Evolutionary conservation across 805 yeast genomes (phyloP), one percentile per base, ranked within the genome.

Genomic region (Starmerella scarabaei): DNA sequence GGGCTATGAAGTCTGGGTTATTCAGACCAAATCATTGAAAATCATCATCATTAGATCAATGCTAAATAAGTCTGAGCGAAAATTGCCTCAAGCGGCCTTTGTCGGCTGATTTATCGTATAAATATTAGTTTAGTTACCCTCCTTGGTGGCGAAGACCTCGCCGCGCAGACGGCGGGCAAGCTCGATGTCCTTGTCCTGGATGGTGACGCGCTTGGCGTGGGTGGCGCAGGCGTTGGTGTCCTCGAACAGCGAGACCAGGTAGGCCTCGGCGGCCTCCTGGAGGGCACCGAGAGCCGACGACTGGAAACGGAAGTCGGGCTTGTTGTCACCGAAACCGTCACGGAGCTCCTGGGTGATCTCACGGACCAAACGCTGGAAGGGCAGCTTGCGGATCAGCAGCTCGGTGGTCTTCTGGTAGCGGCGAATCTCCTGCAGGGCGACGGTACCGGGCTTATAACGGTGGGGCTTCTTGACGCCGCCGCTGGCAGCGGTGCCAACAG

Each of bases 391-490:
- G 67, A 80, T 79, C 63, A 80, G 71, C 39, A 81, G 71, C 66
- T 81, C 91, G 55, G 91, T 80, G 40, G 86, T 76, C 69, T 81
- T 81, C 70, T 80, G 93, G 75, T 80, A 80, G 69, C 86, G 77
- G 73, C 91, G 78, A 62, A 80, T 80, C 69, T 80, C 91, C 74
- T 88, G 78, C 63, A 80, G 78, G 58, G 93, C 93, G 61, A 80
- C 88, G 60, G 88, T 80, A 77, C 93, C 93, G 62, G 93, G 93
- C 81, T 80, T 81, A 71, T 80, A 81, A 76, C 93, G 78, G 75
- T 79, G 88, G 52, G 86, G 85, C 71, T 80, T 80, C 78, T 80
- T 80, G 61, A 80, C 88, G 71, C 88, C 91, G 60, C 88, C 88
- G 44, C 80, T 69, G 65, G 84, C 78, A 42, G 62, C 66, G 43